These are phyloP conservation scores for Trypethelium eluteriae DNA, from an alignment of 495 filamentous ascomycete species.

Conservation along the genomic window DNA sequence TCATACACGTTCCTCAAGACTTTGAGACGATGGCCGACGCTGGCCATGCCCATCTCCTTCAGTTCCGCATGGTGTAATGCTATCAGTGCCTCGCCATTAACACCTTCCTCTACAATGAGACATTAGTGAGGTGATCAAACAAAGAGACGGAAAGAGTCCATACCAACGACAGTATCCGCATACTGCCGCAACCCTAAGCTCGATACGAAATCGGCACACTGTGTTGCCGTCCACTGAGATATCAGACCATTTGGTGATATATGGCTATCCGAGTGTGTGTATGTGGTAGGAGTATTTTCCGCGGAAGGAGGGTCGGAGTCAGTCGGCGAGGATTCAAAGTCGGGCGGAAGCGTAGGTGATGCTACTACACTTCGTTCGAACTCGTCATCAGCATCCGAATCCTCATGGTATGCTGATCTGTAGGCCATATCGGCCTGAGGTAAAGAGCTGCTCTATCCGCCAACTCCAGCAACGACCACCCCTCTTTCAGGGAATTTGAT, in stretches of 20 bases:
- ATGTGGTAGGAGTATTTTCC: slow-evolving; percentile 83
- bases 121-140: slow-evolving; percentile 24
- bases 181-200: slow-evolving; percentile 78
- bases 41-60: slow-evolving; percentile 85
- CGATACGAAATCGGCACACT: slow-evolving; percentile 78
- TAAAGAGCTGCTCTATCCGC: neutral
- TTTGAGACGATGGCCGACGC: slow-evolving; percentile 87
- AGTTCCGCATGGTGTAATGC: slow-evolving; percentile 85
- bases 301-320: slow-evolving; percentile 73
- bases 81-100: slow-evolving; percentile 85
- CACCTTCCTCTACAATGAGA: slow-evolving; percentile 66
- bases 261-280: slow-evolving; percentile 60
- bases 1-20: slow-evolving; percentile 94
- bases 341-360: slow-evolving; percentile 64
- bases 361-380: slow-evolving; percentile 64
- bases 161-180: slow-evolving; percentile 71
- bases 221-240: slow-evolving; percentile 78
- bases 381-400: slow-evolving; percentile 91
- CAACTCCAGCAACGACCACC: neutral
- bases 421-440: neutral
- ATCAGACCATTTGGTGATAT: slow-evolving; percentile 71
- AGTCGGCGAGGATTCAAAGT: slow-evolving; percentile 71
- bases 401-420: slow-evolving; percentile 52
- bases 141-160: slow-evolving; percentile 29
- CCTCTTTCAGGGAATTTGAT: neutral